These are phyloP conservation scores for Fusarium nanum DNA, from an alignment of 2,329 filamentous ascomycete genomes.

Conservation along the genomic window DNA sequence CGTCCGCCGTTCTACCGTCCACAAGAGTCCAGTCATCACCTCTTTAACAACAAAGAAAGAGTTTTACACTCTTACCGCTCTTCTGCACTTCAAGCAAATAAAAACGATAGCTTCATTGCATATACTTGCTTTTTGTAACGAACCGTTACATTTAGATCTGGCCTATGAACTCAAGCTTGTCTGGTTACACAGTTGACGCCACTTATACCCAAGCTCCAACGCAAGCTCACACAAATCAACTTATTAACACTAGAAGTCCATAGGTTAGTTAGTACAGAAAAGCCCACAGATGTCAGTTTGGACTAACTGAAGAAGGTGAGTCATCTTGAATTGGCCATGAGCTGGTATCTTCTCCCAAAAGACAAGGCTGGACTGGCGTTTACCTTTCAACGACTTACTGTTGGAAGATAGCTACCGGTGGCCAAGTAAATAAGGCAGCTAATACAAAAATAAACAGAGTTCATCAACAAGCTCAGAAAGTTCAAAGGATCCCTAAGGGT, in stretches of 20 bases:
- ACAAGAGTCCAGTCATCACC: background rate
- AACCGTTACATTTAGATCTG: background rate
- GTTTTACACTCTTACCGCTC: background rate
- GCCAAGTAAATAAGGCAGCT: background rate
- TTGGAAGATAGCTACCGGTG: background rate
- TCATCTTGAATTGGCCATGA: background rate
- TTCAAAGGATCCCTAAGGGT: background rate
- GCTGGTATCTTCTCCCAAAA: background rate
- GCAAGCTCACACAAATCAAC: background rate
- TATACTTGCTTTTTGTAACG: background rate
- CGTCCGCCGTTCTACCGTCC: background rate
- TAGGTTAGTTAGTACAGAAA: too few relatives aligned
- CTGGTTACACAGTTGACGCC: background rate
- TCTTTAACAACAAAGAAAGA: background rate
- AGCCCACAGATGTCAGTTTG: too few relatives aligned
- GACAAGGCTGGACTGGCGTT: background rate
- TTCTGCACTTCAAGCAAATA: background rate
- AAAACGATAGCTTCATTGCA: background rate
- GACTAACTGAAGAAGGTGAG: background rate
- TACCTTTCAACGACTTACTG: background rate
- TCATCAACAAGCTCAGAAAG: background rate
- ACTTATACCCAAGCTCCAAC: background rate
- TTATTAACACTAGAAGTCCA: too few relatives aligned
- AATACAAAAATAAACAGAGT: background rate
- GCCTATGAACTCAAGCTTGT: background rate